These are phyloP conservation scores for Botrytis cinerea DNA, from an alignment of 2,329 filamentous ascomycete species.

Conservation along the genomic window DNA sequence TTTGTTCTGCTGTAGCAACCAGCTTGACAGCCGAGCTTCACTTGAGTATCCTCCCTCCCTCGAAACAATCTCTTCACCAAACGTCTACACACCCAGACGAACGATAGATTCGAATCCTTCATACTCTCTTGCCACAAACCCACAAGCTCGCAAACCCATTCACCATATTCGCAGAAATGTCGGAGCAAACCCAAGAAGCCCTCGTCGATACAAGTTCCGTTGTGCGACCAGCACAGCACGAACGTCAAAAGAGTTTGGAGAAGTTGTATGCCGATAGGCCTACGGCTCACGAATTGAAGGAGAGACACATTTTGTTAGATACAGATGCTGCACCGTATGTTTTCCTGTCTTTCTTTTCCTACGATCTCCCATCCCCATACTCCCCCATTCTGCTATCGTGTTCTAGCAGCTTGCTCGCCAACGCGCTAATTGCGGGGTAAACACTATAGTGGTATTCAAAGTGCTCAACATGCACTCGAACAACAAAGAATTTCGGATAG, in stretches of 20 bases:
- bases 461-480: constrained; percentile 62
- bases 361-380: not conserved
- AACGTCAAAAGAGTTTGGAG: constrained; percentile 69
- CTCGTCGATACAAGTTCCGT: constrained; percentile 52
- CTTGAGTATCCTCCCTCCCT: not conserved
- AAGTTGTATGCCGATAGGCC: constrained; percentile 72
- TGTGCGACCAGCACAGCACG: constrained; percentile 49
- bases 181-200: constrained; percentile 28
- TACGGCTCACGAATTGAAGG: constrained; percentile 64
- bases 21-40: not conserved
- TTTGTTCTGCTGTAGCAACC: not conserved
- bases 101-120: not conserved
- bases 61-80: not conserved
- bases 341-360: constrained; percentile 18
- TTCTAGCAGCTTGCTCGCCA: not conserved
- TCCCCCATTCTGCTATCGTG: not conserved
- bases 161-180: constrained; percentile 23
- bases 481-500: constrained; percentile 63
- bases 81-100: not conserved
- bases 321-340: constrained; percentile 66
- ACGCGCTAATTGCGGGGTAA: constrained; percentile 35
- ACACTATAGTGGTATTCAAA: constrained; percentile 58
- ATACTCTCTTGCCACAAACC: not conserved
- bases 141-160: not conserved
- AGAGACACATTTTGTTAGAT: constrained; percentile 67